Conservation (phyloP, 345 rosid species). For the Durio zibethinus region DNA sequence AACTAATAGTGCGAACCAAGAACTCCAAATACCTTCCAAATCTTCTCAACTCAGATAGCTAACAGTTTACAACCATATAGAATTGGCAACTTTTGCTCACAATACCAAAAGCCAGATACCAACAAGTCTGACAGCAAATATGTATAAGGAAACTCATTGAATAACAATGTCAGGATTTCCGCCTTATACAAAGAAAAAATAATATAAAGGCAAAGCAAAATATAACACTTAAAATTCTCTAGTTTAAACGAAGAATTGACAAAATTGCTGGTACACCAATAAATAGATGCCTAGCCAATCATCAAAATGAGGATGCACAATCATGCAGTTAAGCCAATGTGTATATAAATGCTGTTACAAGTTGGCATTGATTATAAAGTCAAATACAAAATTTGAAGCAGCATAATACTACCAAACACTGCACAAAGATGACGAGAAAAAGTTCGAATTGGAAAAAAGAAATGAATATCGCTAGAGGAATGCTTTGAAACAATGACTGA, state of each 20-base stretch:
- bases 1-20: neutral
- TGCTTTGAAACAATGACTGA: slow-evolving; percentile 1
- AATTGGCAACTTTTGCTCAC: neutral
- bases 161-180: neutral
- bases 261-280: neutral
- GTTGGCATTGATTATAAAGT: neutral
- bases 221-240: neutral
- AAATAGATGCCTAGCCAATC: neutral
- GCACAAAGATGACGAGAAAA: neutral
- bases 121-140: neutral
- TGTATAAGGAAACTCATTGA: neutral
- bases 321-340: neutral
- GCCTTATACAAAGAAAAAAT: neutral
- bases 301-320: neutral
- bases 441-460: neutral
- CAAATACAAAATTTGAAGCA: neutral
- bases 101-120: neutral
- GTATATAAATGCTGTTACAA: neutral
- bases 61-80: neutral
- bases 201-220: neutral
- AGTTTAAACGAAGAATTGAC: neutral
- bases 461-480: neutral
- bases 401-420: slow-evolving; percentile 7
- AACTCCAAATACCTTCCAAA: neutral
- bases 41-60: neutral